These are phyloP conservation scores for Blastobotrys proliferans DNA, from an alignment of 1,139 yeast species.

Conservation along the genomic window DNA sequence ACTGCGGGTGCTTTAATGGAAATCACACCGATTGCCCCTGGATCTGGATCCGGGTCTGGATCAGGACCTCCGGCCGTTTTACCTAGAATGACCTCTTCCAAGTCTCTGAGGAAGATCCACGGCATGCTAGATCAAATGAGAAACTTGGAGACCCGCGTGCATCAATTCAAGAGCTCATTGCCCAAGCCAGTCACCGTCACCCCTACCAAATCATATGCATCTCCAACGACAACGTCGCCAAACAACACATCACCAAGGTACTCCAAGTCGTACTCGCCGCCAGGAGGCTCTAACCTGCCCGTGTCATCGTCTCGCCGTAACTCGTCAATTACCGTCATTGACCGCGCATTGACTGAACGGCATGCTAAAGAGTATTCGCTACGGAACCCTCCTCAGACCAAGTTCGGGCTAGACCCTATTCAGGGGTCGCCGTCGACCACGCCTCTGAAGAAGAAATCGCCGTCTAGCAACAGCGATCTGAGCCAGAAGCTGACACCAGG, in stretches of 20 bases:
- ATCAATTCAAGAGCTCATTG: conserved; percentile 31
- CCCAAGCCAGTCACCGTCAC: conserved; percentile 25
- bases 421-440: conserved; percentile 22
- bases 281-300: conserved; percentile 11
- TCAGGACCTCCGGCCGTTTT: conserved; percentile 11
- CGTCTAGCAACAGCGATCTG: not conserved
- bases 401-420: conserved; percentile 18
- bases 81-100: conserved; percentile 28
- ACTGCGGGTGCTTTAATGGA: too few relatives aligned
- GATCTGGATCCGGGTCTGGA: not conserved
- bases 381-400: conserved; percentile 10
- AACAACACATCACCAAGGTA: not conserved
- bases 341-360: conserved; percentile 8
- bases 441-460: not conserved
- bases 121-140: conserved; percentile 35
- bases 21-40: too few relatives aligned
- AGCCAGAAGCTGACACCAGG: not conserved
- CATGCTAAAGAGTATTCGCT: conserved; percentile 7
- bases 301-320: conserved; percentile 13
- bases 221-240: conserved; percentile 8
- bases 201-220: conserved; percentile 9
- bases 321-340: conserved; percentile 9
- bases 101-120: conserved; percentile 32
- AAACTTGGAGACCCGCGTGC: conserved; percentile 31
- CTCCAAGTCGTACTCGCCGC: not conserved